phyloP scores from a whole-genome alignment of 805 yeast genomes.

The Kodamaea sagamina region DNA sequence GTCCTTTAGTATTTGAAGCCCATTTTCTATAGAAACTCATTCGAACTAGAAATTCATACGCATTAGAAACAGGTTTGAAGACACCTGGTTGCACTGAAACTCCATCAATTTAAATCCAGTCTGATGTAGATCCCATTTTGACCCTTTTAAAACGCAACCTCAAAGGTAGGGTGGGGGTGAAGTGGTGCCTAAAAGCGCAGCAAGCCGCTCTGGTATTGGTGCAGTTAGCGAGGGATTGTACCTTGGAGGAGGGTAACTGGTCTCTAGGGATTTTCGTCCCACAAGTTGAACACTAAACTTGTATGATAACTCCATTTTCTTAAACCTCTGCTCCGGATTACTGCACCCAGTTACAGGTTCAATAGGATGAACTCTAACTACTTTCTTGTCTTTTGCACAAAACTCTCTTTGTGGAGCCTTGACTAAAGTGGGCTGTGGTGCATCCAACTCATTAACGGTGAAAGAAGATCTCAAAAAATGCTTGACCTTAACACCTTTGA shows the following conservation, averaged over 20 bases:
- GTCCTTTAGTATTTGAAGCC: too few relatives aligned
- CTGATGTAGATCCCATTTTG: too few relatives aligned
- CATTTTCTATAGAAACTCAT: too few relatives aligned
- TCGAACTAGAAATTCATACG: too few relatives aligned
- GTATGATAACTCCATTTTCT: slow-evolving; percentile 1
- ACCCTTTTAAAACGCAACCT: too few relatives aligned
- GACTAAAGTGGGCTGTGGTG: background rate
- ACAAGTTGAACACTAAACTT: slow-evolving; percentile 1
- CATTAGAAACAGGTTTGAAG: too few relatives aligned
- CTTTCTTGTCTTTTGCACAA: background rate
- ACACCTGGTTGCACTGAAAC: too few relatives aligned
- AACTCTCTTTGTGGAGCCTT: background rate
- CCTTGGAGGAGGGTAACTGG: background rate
- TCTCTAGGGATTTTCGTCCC: background rate
- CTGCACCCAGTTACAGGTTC: background rate
- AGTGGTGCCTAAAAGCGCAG: background rate
- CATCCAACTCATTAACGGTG: background rate
- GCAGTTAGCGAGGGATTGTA: background rate
- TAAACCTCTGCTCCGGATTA: background rate
- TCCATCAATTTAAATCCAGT: too few relatives aligned
- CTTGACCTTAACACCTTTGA: slow-evolving; percentile 23
- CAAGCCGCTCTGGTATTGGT: background rate
- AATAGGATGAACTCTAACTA: background rate
- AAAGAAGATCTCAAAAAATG: slow-evolving; percentile 2
- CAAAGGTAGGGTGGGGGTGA: background rate